Base-by-base conservation (phyloP, 2,329 filamentous ascomycete species). In the Fusarium agapanthi region DNA sequence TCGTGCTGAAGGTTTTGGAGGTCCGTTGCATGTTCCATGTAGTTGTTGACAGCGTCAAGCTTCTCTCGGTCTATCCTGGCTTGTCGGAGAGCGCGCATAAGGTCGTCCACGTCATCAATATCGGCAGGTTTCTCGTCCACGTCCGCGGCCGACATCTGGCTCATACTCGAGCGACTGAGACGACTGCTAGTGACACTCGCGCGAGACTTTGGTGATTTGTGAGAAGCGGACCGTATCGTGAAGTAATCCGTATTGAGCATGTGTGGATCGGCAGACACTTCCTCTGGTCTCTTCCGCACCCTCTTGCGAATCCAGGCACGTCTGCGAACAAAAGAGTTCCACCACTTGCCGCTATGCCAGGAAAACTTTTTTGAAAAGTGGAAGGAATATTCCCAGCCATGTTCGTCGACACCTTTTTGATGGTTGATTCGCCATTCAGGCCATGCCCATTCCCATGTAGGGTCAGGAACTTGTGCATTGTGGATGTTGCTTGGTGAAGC, bases 341-440 rank as follows among this genome's bases (percentile, higher is more conserved):
- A 97, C 95, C 95, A 98, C 32, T 90, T 92, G 24, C 93, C 93
- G 7, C 92, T 91, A 81, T 99, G 96, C 96, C 96, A 99, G 6
- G 90, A 89, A 73, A 93, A 94, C 45, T 83, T 86, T 67, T 88
- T 89, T 72, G 86, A 85, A 79, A 98, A 99, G 73, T 93, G 92
- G 80, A 98, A 95, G 22, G 94, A 96, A 82, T 99, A 99, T 80
- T 97, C 92, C 96, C 96, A 99, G 7, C 96, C 96, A 71, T 95
- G 93, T 70, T 95, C 92, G 77, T 98, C 96, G 41, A 82, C 76
- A 66, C 92, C 92, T 6, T 92, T 89, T 85, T 95, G 94, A 88
- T 94, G 84, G 66, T 89, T 87, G 74, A 92, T 78, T 34, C 84
- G 86, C 90, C 90, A 92, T 57, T 90, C 89, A 5, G 89, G 86